phyloP scores from a whole-genome alignment of 2,329 filamentous ascomycete species.

The Chalara sp. region DNA sequence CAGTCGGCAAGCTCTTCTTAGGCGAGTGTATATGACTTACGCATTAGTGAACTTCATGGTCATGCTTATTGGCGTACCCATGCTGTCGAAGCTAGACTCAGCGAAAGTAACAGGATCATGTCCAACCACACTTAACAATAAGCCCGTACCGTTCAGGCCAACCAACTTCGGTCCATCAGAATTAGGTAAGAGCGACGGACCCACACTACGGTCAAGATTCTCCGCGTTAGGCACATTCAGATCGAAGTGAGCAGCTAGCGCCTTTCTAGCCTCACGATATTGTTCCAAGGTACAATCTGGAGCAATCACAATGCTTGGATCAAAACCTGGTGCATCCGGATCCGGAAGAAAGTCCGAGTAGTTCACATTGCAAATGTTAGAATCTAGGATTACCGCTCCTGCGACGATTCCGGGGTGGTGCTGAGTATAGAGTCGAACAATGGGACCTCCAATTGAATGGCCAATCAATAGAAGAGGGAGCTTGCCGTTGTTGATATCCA shows the following conservation, averaged over 20 bases:
- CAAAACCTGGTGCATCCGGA: constrained; percentile 20
- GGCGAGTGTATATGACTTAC: constrained; percentile 14
- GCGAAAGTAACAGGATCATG: constrained; percentile 27
- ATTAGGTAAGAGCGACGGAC: constrained; percentile 21
- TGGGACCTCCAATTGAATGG: constrained; percentile 26
- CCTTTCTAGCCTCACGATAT: constrained; percentile 23
- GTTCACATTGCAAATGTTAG: constrained; percentile 27
- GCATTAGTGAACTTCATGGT: constrained; percentile 25
- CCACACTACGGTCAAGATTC: constrained; percentile 21
- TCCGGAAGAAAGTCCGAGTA: constrained; percentile 24
- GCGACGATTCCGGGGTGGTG: constrained; percentile 20
- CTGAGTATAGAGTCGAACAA: constrained; percentile 26
- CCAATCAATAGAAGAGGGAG: constrained; percentile 22
- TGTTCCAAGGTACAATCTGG: constrained; percentile 22
- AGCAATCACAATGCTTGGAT: constrained; percentile 17
- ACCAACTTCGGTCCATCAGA: constrained; percentile 22
- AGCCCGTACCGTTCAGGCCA: constrained; percentile 19
- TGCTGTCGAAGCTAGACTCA: constrained; percentile 23
- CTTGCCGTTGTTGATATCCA: constrained; percentile 7
- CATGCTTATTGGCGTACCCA: constrained; percentile 26
- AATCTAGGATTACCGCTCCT: constrained; percentile 27
- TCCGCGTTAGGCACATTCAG: constrained; percentile 24
- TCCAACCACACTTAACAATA: constrained; percentile 25
- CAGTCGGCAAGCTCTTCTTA: background rate
- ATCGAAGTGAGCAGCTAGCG: constrained; percentile 23